A percentile compares a stretch with the other conserved stretches of the same genome.
These are phyloP conservation scores for Barnettozyma salicaria DNA, from an alignment of 805 yeast species.

Conservation along the genomic window DNA sequence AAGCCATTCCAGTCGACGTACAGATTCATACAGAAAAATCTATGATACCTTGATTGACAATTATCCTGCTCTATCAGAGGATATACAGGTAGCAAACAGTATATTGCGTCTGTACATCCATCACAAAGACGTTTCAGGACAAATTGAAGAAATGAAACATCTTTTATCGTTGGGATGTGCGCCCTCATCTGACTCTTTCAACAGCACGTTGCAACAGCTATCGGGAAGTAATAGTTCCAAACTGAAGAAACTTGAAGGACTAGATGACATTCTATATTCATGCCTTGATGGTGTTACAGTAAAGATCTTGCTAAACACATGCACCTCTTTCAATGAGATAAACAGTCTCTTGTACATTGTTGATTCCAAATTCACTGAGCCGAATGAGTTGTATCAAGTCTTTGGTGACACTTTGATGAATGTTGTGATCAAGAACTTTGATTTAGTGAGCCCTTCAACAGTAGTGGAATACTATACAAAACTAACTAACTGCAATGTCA, in stretches of 20 bases:
- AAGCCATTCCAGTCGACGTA: neutral
- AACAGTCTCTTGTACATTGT: slow-evolving; percentile 1
- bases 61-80: neutral
- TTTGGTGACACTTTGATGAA: neutral
- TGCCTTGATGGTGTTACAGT: slow-evolving; percentile 2
- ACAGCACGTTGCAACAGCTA: neutral
- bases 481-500: neutral
- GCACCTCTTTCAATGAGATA: slow-evolving; percentile 1
- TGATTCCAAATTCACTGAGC: slow-evolving; percentile 1
- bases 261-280: slow-evolving; percentile 4
- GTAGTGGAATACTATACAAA: too few species aligned
- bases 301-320: neutral
- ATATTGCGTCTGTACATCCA: neutral
- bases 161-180: neutral
- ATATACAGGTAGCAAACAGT: neutral
- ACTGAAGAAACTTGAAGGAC: neutral
- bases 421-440: neutral
- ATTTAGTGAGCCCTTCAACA: too few species aligned
- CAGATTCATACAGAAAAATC: neutral
- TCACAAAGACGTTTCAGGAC: neutral
- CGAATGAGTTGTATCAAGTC: neutral
- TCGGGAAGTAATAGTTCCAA: neutral
- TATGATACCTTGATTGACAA: neutral
- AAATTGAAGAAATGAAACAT: neutral
- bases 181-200: neutral